Base-by-base conservation (phyloP, 192 early-diverging fungal genomes). In the Podila epicladia region DNA sequence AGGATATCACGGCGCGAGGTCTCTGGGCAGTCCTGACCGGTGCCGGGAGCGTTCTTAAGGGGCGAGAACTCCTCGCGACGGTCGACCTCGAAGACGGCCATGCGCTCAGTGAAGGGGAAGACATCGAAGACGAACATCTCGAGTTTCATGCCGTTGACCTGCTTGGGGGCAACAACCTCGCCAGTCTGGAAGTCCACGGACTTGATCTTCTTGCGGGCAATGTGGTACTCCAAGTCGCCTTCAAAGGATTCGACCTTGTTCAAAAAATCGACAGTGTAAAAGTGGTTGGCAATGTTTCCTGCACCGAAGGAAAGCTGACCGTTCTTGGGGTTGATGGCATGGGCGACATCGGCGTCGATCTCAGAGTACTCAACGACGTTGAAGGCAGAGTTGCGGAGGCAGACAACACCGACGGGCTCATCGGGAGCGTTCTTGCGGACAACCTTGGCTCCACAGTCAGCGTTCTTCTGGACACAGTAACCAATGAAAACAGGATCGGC, bases 41-140 rank as follows among this genome's bases (percentile, higher is more conserved):
- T 71, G 31, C 96, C 96, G 8, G 97, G 96, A 9, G 95, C 97
- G 76, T 99, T 99, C 91, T 99, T 99, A 57, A 99, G 84, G 22
- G 98, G 98, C 22, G 94, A 95, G 77, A 99, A 99, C 86, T 99
- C 97, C 62, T 99, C 98, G 32, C 89, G 89, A 64, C 98, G 93
- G 62, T 93, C 92, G 53, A 93, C 92, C 78, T 99, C 97, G 41
- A 99, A 88, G 38, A 98, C 96, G 35, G 97, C 95, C 88, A 99
- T 89, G 41, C 85, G 72, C 67, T 97, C 83, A 31, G 93, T 92
- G 74, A 92, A 96, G 29, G 98, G 97, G 83, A 99, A 96, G 13
- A 99, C 97, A 84, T 99, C 98, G 92, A 99, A 99, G 53, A 99
- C 97, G 84, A 99, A 99, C 74, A 96, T 89, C 87, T 99, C 98